phyloP scores from a whole-genome alignment of 2,329 filamentous ascomycete species.

The Metarhizium rileyi region DNA sequence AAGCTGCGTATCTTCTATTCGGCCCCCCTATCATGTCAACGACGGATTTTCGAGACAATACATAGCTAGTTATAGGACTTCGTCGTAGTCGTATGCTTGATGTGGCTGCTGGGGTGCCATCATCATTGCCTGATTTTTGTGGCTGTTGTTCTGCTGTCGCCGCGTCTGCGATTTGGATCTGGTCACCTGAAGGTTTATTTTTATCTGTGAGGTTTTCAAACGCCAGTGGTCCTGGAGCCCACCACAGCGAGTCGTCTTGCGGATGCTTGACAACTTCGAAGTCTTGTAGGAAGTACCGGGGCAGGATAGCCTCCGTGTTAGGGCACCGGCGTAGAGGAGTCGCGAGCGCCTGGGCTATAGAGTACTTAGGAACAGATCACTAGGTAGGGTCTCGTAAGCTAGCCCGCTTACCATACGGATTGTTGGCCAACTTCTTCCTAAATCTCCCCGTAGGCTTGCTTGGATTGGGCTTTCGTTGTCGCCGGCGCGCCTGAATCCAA shows the following conservation, averaged over 20 bases:
- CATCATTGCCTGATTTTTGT: background rate
- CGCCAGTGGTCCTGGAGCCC: conserved; percentile 37
- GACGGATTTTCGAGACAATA: conserved; percentile 19
- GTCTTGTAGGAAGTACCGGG: conserved; percentile 52
- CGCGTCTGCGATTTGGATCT: background rate
- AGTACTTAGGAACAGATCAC: conserved; percentile 9
- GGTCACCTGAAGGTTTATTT: conserved; percentile 1
- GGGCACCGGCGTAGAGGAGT: conserved; percentile 48
- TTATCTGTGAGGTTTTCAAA: conserved; percentile 16
- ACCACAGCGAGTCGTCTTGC: conserved; percentile 42
- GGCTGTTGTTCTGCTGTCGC: background rate
- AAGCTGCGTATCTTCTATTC: conserved; percentile 9
- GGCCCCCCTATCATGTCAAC: conserved; percentile 16
- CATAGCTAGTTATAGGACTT: conserved; percentile 18
- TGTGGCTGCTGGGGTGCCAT: background rate
- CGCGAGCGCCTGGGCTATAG: conserved; percentile 50
- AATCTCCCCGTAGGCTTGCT: conserved; percentile 32
- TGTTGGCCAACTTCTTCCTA: conserved; percentile 48
- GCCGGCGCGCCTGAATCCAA: conserved; percentile 35
- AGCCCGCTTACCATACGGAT: conserved; percentile 48
- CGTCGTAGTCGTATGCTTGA: background rate
- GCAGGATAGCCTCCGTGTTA: conserved; percentile 38
- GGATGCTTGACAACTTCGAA: conserved; percentile 50
- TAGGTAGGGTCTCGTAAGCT: background rate
- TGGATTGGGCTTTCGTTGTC: conserved; percentile 29